A percentile compares a stretch with the other conserved stretches of the same genome.
These are phyloP conservation scores for Nicotiana otophora DNA, from an alignment of 257 asterid species.

Conservation along the genomic window DNA sequence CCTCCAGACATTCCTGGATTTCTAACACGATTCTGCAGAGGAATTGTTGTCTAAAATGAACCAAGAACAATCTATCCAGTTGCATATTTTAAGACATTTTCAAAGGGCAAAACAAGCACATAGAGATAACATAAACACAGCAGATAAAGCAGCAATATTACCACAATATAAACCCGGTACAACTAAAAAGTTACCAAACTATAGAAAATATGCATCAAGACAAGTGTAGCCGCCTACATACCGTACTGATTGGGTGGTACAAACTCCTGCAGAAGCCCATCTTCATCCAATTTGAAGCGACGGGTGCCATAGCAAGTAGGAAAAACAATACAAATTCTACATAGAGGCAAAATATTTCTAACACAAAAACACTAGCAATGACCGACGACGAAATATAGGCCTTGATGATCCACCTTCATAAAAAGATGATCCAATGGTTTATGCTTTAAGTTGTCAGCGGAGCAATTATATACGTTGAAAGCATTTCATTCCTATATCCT, in stretches of 20 bases:
- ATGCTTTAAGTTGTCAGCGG: not conserved
- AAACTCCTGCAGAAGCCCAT: conserved; percentile 15
- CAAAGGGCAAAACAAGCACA: not conserved
- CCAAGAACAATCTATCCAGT: not conserved
- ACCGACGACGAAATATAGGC: not conserved
- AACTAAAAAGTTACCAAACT: not conserved
- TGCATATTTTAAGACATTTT: not conserved
- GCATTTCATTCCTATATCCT: not conserved
- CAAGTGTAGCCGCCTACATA: conserved; percentile 12
- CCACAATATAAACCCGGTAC: not conserved
- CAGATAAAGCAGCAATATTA: not conserved
- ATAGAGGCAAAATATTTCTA: not conserved
- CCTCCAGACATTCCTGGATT: conserved; percentile 63
- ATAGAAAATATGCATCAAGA: not conserved
- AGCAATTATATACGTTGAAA: not conserved
- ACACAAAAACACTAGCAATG: not conserved
- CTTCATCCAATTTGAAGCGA: conserved; percentile 11
- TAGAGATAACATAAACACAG: not conserved
- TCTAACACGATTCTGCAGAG: conserved; percentile 27
- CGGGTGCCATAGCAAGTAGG: not conserved
- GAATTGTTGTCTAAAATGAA: too few relatives aligned
- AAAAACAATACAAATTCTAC: not conserved
- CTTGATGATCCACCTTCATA: not conserved
- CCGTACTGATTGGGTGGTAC: conserved; percentile 13
- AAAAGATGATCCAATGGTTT: not conserved